phyloP scores from a whole-genome alignment of 108 stramenopile genomes.

The Cyclotella atomus region DNA sequence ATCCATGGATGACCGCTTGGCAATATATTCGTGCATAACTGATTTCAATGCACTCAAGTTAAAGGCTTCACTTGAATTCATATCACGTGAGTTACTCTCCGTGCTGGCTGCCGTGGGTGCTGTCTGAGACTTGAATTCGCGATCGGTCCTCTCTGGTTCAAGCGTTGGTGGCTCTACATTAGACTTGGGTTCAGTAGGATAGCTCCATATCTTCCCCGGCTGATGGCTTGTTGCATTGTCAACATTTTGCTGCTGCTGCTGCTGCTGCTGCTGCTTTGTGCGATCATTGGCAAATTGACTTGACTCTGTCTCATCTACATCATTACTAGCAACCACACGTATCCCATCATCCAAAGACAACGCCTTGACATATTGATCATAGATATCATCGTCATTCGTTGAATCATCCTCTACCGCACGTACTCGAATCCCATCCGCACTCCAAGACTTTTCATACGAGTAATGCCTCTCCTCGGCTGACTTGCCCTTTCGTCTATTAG shows the following conservation, averaged over 20 bases:
- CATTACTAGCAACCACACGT: neutral
- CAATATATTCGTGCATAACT: conserved; percentile 4
- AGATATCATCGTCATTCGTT: neutral
- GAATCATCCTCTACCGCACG: neutral
- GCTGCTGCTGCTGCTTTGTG: too few species aligned
- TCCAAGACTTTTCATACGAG: neutral
- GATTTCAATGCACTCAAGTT: neutral
- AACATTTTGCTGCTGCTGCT: too few species aligned
- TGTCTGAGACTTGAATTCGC: neutral
- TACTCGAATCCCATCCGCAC: conserved; percentile 5
- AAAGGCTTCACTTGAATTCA: neutral
- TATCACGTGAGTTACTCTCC: too few species aligned
- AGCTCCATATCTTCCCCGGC: too few species aligned
- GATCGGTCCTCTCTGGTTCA: neutral
- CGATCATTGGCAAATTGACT: neutral
- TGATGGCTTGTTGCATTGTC: too few species aligned
- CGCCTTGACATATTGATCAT: neutral
- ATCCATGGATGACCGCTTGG: neutral
- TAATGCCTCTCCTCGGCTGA: neutral
- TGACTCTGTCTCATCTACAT: neutral
- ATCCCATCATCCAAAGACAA: neutral
- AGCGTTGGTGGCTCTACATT: neutral
- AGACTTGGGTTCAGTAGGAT: neutral
- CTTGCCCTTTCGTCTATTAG: neutral
- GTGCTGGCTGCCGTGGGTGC: too few species aligned